Percentiles rank a stretch among this genome's conserved stretches.
Evolutionary conservation across 768 basidiomycete genomes (phyloP).

Genomic region (Suillus alpinus): DNA sequence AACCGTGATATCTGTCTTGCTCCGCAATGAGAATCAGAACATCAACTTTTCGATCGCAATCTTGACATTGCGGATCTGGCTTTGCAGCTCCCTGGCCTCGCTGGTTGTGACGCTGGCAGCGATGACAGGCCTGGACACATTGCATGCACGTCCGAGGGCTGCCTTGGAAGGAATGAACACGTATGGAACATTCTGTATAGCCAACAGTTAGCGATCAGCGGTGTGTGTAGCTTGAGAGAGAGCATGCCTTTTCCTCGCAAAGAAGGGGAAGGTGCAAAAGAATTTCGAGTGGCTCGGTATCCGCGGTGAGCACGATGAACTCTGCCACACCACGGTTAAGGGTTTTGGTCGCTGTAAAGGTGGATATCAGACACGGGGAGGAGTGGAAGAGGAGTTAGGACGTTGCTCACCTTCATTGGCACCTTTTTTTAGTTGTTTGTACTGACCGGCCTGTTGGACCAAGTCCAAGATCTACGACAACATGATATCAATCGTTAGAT

Average conservation of each 20-base stretch:
- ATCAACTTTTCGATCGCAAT: conserved; percentile 47
- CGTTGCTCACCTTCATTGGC: conserved; percentile 87
- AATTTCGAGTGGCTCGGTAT: conserved; percentile 98
- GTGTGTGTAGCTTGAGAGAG: neutral
- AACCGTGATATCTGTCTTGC: conserved; percentile 5
- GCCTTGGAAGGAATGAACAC: conserved; percentile 95
- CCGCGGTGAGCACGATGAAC: conserved; percentile 93
- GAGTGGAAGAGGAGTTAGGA: neutral
- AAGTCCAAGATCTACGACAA: conserved; percentile 82
- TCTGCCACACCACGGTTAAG: conserved; percentile 97
- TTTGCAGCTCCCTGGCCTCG: conserved; percentile 86
- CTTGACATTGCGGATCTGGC: conserved; percentile 89
- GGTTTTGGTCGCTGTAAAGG: conserved; percentile 83
- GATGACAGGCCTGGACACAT: conserved; percentile 93
- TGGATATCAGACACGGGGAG: conserved; percentile 2
- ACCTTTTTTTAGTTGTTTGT: conserved; percentile 98
- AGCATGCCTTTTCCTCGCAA: conserved; percentile 91
- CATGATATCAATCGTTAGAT: neutral
- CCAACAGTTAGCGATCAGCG: neutral
- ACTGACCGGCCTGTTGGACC: conserved; percentile 92
- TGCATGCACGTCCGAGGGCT: conserved; percentile 94
- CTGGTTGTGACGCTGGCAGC: conserved; percentile 97
- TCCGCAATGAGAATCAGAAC: conserved; percentile 28
- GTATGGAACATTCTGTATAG: conserved; percentile 50
- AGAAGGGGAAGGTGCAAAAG: conserved; percentile 93